Conservation (phyloP, 768 basidiomycete genomes). For the Hydnum rufescens region DNA sequence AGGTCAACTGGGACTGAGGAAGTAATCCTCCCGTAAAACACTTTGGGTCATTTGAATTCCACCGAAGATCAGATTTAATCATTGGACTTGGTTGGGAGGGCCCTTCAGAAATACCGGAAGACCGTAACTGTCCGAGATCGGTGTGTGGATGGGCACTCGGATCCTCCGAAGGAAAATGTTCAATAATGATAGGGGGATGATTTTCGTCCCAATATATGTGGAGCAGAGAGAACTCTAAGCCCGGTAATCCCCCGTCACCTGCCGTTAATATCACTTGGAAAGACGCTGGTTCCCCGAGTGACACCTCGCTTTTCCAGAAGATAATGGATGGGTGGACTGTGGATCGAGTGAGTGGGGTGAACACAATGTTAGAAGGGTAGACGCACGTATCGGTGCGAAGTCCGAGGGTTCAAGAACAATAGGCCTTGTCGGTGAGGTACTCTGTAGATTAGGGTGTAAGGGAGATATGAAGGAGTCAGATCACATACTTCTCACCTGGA, state of each 20-base stretch:
- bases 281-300: conserved; percentile 38
- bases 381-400: conserved; percentile 41
- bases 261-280: conserved; percentile 58
- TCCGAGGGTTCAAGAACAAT: conserved; percentile 45
- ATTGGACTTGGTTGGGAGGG: neutral
- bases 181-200: conserved; percentile 25
- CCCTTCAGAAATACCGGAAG: neutral
- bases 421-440: conserved; percentile 44
- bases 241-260: conserved; percentile 28
- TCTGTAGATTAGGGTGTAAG: conserved; percentile 24
- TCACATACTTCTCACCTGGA: neutral
- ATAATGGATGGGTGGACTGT: conserved; percentile 44
- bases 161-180: conserved; percentile 26
- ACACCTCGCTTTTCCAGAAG: conserved; percentile 51
- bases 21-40: conserved; percentile 6
- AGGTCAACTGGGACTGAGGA: neutral
- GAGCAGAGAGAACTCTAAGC: conserved; percentile 41
- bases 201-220: conserved; percentile 37
- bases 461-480: neutral
- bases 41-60: conserved; percentile 4
- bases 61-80: conserved; percentile 6
- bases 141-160: neutral
- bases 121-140: neutral
- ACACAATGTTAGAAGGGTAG: neutral
- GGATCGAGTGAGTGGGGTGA: neutral